A percentile compares a stretch with the other conserved stretches of the same genome.
These are phyloP conservation scores for Fusarium nodosum DNA, from an alignment of 2,329 filamentous ascomycete genomes.

Conservation along the genomic window DNA sequence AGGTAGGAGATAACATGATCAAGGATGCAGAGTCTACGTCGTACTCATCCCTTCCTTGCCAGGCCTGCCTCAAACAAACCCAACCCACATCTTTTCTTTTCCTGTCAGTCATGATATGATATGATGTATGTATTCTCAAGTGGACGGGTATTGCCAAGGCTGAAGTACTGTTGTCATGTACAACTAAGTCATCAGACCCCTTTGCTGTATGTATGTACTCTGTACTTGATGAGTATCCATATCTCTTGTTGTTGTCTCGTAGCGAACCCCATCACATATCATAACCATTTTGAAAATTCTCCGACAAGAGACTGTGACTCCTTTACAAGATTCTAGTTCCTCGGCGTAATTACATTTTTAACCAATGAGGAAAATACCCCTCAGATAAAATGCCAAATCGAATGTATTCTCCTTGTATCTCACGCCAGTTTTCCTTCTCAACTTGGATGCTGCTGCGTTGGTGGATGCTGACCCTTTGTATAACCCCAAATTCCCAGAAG, in stretches of 20 bases:
- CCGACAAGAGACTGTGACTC: background rate
- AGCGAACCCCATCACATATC: conserved; percentile 23
- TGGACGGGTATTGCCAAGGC: conserved; percentile 17
- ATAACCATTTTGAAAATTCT: conserved; percentile 7
- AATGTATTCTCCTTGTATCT: conserved; percentile 1
- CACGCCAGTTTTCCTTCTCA: conserved; percentile 11
- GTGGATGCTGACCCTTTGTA: conserved; percentile 35
- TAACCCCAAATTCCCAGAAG: conserved; percentile 14
- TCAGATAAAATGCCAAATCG: conserved; percentile 1
- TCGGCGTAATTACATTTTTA: background rate
- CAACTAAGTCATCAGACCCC: background rate
- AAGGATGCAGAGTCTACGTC: background rate
- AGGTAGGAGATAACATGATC: background rate
- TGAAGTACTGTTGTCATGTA: conserved; percentile 6
- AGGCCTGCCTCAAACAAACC: background rate
- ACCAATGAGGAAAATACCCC: background rate
- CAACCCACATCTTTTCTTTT: background rate
- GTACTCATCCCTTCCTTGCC: background rate
- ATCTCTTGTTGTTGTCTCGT: conserved; percentile 2
- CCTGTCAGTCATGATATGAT: conserved; percentile 7
- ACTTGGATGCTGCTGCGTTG: conserved; percentile 16
- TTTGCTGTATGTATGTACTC: background rate
- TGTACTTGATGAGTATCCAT: background rate
- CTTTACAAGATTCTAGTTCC: background rate
- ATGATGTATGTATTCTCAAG: background rate